Conservation (phyloP, 345 rosid genomes). For the Salix exigua region DNA sequence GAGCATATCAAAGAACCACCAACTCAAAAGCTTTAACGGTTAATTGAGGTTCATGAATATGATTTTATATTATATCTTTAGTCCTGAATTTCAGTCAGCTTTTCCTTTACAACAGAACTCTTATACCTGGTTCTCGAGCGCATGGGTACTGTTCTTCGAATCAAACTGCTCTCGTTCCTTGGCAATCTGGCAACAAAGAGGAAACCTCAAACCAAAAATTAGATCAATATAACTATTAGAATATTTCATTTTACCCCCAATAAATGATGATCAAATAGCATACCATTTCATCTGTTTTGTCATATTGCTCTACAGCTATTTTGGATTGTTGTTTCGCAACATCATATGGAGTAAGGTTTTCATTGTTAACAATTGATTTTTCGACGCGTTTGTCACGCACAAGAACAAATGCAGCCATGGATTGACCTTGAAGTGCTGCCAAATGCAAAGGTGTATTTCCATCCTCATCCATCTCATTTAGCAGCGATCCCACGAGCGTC, state of each 20-base stretch:
- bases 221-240: background rate
- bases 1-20: too few relatives aligned
- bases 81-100: too few relatives aligned
- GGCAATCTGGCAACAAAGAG: background rate
- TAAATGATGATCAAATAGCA: background rate
- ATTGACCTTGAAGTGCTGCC: background rate
- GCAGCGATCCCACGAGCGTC: background rate
- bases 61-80: too few relatives aligned
- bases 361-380: background rate
- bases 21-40: too few relatives aligned
- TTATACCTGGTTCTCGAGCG: background rate
- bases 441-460: background rate
- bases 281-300: background rate
- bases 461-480: background rate
- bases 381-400: background rate
- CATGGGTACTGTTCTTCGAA: background rate
- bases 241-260: background rate
- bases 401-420: background rate
- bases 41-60: too few relatives aligned
- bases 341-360: background rate
- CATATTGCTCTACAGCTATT: background rate
- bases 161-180: too few relatives aligned
- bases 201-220: background rate
- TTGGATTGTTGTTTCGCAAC: background rate
- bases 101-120: too few relatives aligned